Percentiles rank a stretch among this genome's conserved stretches.
phyloP scores from a whole-genome alignment of 2,329 filamentous ascomycete genomes.

The Aureobasidium namibiae region DNA sequence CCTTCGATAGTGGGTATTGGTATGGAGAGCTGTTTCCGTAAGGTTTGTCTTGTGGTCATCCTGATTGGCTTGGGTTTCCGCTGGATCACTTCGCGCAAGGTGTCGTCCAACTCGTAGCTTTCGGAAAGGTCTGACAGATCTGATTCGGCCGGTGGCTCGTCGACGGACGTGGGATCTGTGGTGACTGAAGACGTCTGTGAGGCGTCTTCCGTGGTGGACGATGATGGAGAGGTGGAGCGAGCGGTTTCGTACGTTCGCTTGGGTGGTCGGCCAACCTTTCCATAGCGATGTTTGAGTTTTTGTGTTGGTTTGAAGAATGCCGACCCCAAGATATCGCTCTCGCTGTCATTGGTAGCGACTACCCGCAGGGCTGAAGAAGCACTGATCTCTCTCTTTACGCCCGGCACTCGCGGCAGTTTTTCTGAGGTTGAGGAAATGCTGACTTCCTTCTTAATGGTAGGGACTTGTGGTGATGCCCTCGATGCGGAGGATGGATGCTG shows the following conservation, averaged over 20 bases:
- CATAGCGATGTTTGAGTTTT: slow-evolving; percentile 7
- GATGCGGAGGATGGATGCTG: background rate
- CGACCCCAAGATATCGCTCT: slow-evolving; percentile 1
- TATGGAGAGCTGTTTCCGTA: slow-evolving; percentile 13
- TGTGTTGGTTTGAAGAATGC: slow-evolving; percentile 1
- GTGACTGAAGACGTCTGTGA: slow-evolving; percentile 15
- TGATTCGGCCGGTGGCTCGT: slow-evolving; percentile 19
- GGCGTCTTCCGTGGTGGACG: slow-evolving; percentile 11
- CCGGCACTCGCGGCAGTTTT: background rate
- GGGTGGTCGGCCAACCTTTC: background rate
- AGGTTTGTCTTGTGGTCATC: slow-evolving; percentile 14
- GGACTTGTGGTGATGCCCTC: background rate
- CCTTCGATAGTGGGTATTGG: slow-evolving; percentile 23
- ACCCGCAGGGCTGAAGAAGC: background rate
- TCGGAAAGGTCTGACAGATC: slow-evolving; percentile 33
- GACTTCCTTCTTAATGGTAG: background rate
- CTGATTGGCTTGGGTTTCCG: slow-evolving; percentile 21
- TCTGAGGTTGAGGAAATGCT: background rate
- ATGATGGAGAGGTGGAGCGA: slow-evolving; percentile 14
- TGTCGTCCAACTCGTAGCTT: slow-evolving; percentile 31
- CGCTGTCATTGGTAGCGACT: background rate
- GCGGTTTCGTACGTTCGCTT: slow-evolving; percentile 3
- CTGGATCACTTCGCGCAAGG: slow-evolving; percentile 27
- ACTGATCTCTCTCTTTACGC: slow-evolving; percentile 18
- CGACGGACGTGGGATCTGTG: slow-evolving; percentile 16